Conservation (phyloP, 192 early-diverging fungal genomes). For the Coemansia reversa region DNA sequence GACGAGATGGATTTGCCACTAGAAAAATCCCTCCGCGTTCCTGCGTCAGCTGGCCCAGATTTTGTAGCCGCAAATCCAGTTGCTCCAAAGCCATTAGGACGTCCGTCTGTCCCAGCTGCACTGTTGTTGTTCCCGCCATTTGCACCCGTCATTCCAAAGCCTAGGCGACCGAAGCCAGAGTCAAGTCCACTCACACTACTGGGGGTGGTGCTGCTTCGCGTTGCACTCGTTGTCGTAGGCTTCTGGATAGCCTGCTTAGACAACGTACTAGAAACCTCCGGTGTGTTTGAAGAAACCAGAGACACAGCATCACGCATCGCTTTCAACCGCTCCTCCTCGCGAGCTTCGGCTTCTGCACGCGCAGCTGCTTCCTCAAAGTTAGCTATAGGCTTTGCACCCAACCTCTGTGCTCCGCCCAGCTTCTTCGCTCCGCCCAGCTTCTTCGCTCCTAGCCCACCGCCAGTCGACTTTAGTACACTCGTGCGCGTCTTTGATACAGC, state of each 20-base stretch:
- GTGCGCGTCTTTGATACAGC: slow-evolving; percentile 26
- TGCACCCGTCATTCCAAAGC: slow-evolving; percentile 55
- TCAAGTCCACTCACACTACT: slow-evolving; percentile 58
- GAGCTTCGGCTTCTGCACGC: slow-evolving; percentile 77
- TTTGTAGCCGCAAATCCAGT: slow-evolving; percentile 9
- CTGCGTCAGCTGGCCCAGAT: neutral
- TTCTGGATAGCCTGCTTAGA: neutral
- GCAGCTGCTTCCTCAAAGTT: slow-evolving; percentile 94
- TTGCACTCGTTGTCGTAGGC: neutral
- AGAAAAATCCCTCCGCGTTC: slow-evolving; percentile 3
- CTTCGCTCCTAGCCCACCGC: slow-evolving; percentile 38
- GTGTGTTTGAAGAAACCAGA: neutral
- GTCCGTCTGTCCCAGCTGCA: slow-evolving; percentile 22
- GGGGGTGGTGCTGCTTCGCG: neutral
- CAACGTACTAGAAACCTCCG: neutral
- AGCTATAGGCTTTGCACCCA: slow-evolving; percentile 62
- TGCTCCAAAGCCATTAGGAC: slow-evolving; percentile 57
- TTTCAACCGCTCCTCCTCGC: slow-evolving; percentile 59
- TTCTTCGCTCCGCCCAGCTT: slow-evolving; percentile 59
- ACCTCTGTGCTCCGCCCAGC: slow-evolving; percentile 85
- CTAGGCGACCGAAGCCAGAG: slow-evolving; percentile 68
- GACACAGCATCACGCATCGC: slow-evolving; percentile 50
- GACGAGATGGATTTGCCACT: slow-evolving; percentile 38
- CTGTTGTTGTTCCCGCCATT: slow-evolving; percentile 4
- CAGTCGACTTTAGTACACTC: slow-evolving; percentile 26